phyloP scores from a whole-genome alignment of 2,329 filamentous ascomycete genomes.

The Fusarium globosum region DNA sequence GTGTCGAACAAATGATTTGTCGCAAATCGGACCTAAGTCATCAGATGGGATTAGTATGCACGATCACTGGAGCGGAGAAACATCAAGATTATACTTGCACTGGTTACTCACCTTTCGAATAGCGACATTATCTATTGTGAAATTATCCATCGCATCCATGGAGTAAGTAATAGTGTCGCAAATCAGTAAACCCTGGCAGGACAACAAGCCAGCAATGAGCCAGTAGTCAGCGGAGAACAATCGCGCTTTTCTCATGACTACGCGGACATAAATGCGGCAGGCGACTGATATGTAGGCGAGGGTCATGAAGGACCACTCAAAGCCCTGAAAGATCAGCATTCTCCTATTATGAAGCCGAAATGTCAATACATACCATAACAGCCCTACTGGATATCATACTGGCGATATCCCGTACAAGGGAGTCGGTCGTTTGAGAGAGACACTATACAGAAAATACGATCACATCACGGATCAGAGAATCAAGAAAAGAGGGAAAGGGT shows the following conservation, averaged over 20 bases:
- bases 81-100: background rate
- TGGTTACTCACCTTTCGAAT: background rate
- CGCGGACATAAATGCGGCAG: background rate
- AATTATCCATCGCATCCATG: slow-evolving; percentile 11
- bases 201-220: background rate
- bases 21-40: background rate
- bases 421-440: background rate
- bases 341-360: too few species aligned
- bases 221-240: background rate
- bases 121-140: background rate
- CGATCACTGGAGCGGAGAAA: too few species aligned
- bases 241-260: background rate
- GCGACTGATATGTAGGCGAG: slow-evolving; percentile 4
- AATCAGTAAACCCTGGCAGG: background rate
- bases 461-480: background rate
- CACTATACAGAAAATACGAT: too few species aligned
- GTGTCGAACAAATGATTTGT: slow-evolving; percentile 18
- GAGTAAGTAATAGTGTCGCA: slow-evolving; percentile 4
- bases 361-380: background rate
- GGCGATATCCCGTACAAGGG: background rate
- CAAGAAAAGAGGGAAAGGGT: background rate
- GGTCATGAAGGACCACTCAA: slow-evolving; percentile 3
- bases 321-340: background rate
- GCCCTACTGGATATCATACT: slow-evolving; percentile 11
- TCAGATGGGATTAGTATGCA: background rate